Base-by-base conservation (phyloP, 2,329 filamentous ascomycete genomes). In the Lecanicillium sp. region DNA sequence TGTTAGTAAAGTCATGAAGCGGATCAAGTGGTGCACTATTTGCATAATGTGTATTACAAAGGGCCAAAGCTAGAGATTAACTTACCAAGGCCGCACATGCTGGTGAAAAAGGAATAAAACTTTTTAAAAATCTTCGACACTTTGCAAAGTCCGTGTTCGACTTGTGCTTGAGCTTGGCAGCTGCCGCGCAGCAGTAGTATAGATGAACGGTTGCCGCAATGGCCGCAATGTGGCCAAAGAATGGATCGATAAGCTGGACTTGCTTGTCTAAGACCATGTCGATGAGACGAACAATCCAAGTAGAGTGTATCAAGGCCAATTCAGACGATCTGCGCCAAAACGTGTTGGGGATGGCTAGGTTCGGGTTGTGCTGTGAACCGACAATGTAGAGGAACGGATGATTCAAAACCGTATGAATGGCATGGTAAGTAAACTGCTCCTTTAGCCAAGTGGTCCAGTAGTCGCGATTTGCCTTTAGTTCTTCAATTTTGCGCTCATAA, bases 381-480 rank as follows among this genome's bases (percentile, higher is more conserved):
- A 70, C 59, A 12, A 71, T 71, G 48, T 73, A 72, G 7, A 73
- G 57, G 43, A 73, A 73, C 0, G 70, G 70, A 40, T 73, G 70
- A 45, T 73, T 73, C 27, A 73, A 50, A 3, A 72, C 65, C 0
- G 67, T 70, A 9, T 63, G 59, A 34, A 73, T 71, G 11, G 62
- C 62, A 36, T 73, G 70, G 48, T 73, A 73, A 2, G 64, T 70
- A 45, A 73, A 70, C 45, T 73, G 70, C 36, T 70, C 57, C 47
- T 69, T 71, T 14, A 73, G 49, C 70, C 70, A 73, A 0, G 69
- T 64, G 0, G 60, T 60, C 67, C 68, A 73, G 48, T 73, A 73
- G 38, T 64, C 62, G 3, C 63, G 57, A 37, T 68, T 65, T 9
- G 55, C 44, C 40, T 57, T 57, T 9, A 73, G 38, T 34, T 72